phyloP scores from a whole-genome alignment of 2,329 filamentous ascomycete species.

The Fusarium sp. region DNA sequence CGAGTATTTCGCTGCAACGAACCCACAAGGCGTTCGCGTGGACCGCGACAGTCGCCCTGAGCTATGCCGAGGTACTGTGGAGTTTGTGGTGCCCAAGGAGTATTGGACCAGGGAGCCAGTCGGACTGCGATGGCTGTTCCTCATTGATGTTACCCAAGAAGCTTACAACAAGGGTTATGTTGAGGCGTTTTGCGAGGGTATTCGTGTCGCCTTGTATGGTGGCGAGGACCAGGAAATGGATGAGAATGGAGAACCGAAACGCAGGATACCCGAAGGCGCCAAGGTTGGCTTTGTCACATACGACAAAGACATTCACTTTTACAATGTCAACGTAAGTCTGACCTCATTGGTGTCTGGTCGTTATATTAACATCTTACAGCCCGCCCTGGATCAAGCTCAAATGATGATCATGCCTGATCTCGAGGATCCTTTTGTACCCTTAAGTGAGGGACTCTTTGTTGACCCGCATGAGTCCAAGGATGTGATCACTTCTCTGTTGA shows the following conservation, averaged over 20 bases:
- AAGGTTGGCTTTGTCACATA: constrained; percentile 96
- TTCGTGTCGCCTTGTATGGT: constrained; percentile 85
- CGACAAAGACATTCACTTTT: constrained; percentile 97
- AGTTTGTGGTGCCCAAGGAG: constrained; percentile 97
- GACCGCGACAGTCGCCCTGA: constrained; percentile 92
- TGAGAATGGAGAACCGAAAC: constrained; percentile 63
- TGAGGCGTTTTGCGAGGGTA: constrained; percentile 89
- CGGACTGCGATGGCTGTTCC: constrained; percentile 86
- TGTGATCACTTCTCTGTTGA: constrained; percentile 88
- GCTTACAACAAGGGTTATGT: constrained; percentile 90
- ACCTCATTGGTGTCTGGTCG: neutral
- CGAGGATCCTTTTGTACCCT: constrained; percentile 93
- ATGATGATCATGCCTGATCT: constrained; percentile 99
- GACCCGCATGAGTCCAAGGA: constrained; percentile 90
- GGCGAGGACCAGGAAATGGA: constrained; percentile 63
- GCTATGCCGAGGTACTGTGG: constrained; percentile 89
- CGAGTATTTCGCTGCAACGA: constrained; percentile 94
- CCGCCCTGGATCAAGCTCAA: constrained; percentile 85
- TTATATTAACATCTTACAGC: constrained; percentile 55
- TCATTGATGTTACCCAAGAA: constrained; percentile 94
- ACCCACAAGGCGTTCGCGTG: constrained; percentile 84
- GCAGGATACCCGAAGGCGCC: constrained; percentile 77
- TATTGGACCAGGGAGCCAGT: constrained; percentile 98
- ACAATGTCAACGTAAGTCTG: constrained; percentile 83
- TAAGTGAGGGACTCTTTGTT: constrained; percentile 92